Evolutionary conservation across 2,329 filamentous ascomycete genomes (phyloP).

Genomic region (Akanthomyces muscarius): DNA sequence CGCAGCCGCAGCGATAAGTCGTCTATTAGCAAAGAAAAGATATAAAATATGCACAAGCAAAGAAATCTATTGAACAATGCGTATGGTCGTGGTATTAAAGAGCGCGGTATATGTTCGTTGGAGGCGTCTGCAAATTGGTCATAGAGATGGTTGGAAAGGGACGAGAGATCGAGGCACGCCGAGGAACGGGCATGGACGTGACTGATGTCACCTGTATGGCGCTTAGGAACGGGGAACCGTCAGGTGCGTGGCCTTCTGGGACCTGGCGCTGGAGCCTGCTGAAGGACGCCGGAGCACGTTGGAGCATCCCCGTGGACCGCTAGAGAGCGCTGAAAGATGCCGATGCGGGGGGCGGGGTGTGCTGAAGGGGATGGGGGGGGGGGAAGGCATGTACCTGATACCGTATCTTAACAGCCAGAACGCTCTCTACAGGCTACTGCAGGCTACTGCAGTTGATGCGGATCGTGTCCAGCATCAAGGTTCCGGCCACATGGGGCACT

Average conservation of each 20-base stretch:
- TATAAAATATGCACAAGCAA: slow-evolving; percentile 1
- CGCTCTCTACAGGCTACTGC: not conserved
- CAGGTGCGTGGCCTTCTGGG: slow-evolving; percentile 1
- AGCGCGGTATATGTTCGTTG: not conserved
- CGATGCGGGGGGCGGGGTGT: not conserved
- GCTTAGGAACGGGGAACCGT: not conserved
- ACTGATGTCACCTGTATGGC: slow-evolving; percentile 18
- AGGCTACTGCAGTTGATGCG: not conserved
- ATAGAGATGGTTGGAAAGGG: slow-evolving; percentile 4
- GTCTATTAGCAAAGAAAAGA: slow-evolving; percentile 3
- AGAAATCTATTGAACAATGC: slow-evolving; percentile 12
- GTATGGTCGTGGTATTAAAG: slow-evolving; percentile 5
- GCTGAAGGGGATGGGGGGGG: not conserved
- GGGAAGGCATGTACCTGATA: not conserved
- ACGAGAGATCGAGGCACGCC: not conserved
- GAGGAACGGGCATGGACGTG: slow-evolving; percentile 7
- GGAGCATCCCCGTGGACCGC: slow-evolving; percentile 2
- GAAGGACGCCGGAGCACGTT: slow-evolving; percentile 1
- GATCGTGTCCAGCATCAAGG: not conserved
- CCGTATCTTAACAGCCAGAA: not conserved
- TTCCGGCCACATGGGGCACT: not conserved
- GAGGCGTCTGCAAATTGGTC: not conserved
- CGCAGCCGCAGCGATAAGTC: slow-evolving; percentile 4
- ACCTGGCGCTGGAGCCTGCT: not conserved
- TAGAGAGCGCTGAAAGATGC: not conserved